Evolutionary conservation across 2,329 filamentous ascomycete genomes (phyloP), one percentile per base, ranked within the genome.

Genomic region (Fusarium hostae): DNA sequence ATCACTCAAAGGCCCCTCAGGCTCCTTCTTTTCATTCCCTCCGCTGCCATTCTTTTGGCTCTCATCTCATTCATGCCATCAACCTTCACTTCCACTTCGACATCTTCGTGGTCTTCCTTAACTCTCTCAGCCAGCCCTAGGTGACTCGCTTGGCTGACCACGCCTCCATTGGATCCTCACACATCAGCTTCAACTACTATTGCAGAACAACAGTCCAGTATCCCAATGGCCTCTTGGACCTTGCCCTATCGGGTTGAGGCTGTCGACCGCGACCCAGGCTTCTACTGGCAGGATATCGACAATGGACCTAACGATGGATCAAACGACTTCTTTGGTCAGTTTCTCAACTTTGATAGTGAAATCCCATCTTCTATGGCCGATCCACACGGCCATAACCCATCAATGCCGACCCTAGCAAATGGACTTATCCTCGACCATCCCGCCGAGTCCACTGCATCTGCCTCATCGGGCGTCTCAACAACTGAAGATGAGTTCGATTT

Each of bases 261-360:
- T 64, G 73, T 77, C 67, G 81, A 82, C 59, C 75, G 80, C 50
- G 80, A 82, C 30, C 70, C 77, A n/a, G 74, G 73, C 71, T 79
- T 81, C 73, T 80, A 75, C 70, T 81, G 79, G 79, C 78, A 78
- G 58, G 79, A 81, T 48, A 48, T 76, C 34, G 79, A 82, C 43
- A 76, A 76, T 37, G 71, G 73, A 20, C 71, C 72, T 26, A 78
- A 75, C 35, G 78, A 80, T 51, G 73, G 72, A 44, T 70, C 76
- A 32, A 76, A 68, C 71, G 81, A 82, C 70, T 75, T 82, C 54
- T 81, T 82, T 60, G 77, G 78, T 22, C 79, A 82, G 71, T 82
- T 81, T 62, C 74, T 82, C 70, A 76, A 82, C 77, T 79, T 82
- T 61, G 81, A 81, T 39, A 75, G 64, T 60, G 76, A 76, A 52